Base-by-base conservation (phyloP, 305 asterid genomes). In the Fraxinus angustifolia region DNA sequence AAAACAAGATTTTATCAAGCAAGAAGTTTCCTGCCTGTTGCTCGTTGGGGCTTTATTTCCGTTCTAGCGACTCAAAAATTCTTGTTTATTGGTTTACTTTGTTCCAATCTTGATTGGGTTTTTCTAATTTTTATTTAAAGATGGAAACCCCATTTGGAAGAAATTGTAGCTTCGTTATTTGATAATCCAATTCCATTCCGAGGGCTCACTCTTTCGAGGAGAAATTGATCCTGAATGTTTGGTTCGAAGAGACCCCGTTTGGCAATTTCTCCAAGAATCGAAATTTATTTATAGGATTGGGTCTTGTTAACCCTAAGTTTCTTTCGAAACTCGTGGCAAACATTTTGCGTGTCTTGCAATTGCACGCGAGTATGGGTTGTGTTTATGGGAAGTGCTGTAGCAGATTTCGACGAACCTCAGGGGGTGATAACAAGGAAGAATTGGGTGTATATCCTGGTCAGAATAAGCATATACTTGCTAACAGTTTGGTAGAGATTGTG, bases 301-400 rank as follows among this genome's bases (percentile, higher is more conserved):
- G 50, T 76, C 73, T 79, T 83, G 77, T 73, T 81, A 83, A 83
- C 85, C 84, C 85, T 84, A 81, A 78, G 80, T 84, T 87, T 88
- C 82, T 85, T 71, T 87, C 77, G 31, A 90, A 84, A 71, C 83
- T 89, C 87, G 81, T 80, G 28, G 70, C 94, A 58, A 84, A 85
- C 88, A 89, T 36, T 82, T 89, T 89, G 93, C 84, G 84, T 80
- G 84, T 84, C 79, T 79, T 71, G 80, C 79, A 78, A 71, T 79
- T 79, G 88, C 78, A 65, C 76, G 68, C 83, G 75, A 85, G 62
- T 76, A 95, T 95, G 99, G 99, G 98, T 36, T 95, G 99, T 80
- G 83, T 94, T 82, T 92, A 91, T 70, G 94, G 90, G n/a, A 95
- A 95, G 85, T 95, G 99, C 78, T 94, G 99, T 85, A 86, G 93